Evolutionary conservation across 768 basidiomycete genomes (phyloP).

Genomic region (Suillus weaverae): DNA sequence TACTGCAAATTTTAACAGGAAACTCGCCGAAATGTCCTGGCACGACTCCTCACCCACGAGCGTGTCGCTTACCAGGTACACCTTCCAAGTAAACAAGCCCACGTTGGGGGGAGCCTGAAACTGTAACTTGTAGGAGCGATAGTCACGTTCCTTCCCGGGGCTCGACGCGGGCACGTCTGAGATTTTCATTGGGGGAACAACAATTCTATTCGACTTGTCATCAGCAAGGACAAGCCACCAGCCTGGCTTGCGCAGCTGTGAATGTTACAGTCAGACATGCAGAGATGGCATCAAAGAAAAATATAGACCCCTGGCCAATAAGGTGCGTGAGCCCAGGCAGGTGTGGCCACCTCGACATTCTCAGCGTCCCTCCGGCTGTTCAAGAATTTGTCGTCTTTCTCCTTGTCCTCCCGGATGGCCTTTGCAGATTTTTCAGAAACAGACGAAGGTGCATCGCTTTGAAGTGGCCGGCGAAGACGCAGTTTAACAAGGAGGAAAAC

Average conservation of each 20-base stretch:
- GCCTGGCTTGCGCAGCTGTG: conserved; percentile 79
- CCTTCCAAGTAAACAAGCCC: conserved; percentile 87
- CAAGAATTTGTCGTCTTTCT: conserved; percentile 73
- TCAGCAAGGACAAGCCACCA: conserved; percentile 95
- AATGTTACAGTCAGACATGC: not conserved
- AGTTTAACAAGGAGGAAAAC: conserved; percentile 86
- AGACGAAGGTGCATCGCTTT: conserved; percentile 29
- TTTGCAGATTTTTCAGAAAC: conserved; percentile 44
- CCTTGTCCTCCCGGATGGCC: conserved; percentile 48
- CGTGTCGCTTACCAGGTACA: conserved; percentile 85
- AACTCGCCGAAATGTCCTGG: conserved; percentile 69
- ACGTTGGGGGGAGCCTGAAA: conserved; percentile 91
- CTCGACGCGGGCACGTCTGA: conserved; percentile 73
- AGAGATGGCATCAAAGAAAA: not conserved
- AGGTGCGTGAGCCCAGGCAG: conserved; percentile 84
- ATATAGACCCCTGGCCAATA: conserved; percentile 81
- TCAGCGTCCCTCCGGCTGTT: conserved; percentile 61
- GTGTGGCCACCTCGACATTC: conserved; percentile 47
- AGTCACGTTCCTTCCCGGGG: conserved; percentile 50
- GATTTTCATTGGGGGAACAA: conserved; percentile 85
- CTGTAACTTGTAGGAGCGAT: conserved; percentile 84
- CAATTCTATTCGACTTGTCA: conserved; percentile 78
- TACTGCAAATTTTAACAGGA: not conserved
- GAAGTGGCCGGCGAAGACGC: conserved; percentile 61
- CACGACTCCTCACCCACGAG: conserved; percentile 80